A percentile compares a stretch with the other conserved stretches of the same genome.
Conservation (phyloP, 2,329 filamentous ascomycete genomes). For the Lasiodiplodia theobromae region DNA sequence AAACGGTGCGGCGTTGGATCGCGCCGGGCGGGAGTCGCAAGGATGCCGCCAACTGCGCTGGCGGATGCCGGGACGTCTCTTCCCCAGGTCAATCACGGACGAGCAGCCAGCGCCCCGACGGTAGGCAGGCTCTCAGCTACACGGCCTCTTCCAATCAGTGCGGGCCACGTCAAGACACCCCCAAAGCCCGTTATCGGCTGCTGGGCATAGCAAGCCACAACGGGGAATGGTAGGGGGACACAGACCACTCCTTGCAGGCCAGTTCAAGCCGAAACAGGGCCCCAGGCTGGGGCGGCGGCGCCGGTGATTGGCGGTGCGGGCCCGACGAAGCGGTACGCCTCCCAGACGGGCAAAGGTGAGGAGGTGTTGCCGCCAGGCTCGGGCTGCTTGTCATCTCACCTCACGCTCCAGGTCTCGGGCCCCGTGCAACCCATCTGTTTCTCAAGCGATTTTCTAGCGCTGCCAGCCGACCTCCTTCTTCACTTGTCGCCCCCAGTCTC, state of each 20-base stretch:
- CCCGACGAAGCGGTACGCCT: constrained; percentile 3
- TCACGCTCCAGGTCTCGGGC: constrained; percentile 21
- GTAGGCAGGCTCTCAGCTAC: constrained; percentile 17
- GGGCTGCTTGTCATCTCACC: constrained; percentile 30
- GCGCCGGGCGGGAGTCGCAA: constrained; percentile 5
- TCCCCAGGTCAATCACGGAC: not conserved
- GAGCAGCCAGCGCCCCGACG: constrained; percentile 15
- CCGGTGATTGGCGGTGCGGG: constrained; percentile 9
- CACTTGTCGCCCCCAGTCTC: constrained; percentile 23
- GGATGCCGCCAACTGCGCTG: constrained; percentile 1
- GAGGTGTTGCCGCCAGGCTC: constrained; percentile 25
- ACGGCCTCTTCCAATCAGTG: constrained; percentile 28
- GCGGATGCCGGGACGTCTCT: constrained; percentile 18
- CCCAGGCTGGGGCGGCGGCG: not conserved
- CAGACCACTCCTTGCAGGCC: constrained; percentile 30
- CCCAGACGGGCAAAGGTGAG: constrained; percentile 26
- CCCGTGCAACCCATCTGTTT: constrained; percentile 30
- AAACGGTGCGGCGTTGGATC: constrained; percentile 22
- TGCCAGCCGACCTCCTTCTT: constrained; percentile 28
- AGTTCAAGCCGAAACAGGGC: constrained; percentile 26
- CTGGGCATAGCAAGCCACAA: constrained; percentile 30
- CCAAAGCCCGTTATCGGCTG: constrained; percentile 30
- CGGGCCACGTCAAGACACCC: constrained; percentile 28
- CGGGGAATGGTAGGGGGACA: constrained; percentile 16
- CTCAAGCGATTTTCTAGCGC: constrained; percentile 30